These are phyloP conservation scores for Gracilaria caudata DNA, from an alignment of 23 red algal species.

Conservation along the genomic window DNA sequence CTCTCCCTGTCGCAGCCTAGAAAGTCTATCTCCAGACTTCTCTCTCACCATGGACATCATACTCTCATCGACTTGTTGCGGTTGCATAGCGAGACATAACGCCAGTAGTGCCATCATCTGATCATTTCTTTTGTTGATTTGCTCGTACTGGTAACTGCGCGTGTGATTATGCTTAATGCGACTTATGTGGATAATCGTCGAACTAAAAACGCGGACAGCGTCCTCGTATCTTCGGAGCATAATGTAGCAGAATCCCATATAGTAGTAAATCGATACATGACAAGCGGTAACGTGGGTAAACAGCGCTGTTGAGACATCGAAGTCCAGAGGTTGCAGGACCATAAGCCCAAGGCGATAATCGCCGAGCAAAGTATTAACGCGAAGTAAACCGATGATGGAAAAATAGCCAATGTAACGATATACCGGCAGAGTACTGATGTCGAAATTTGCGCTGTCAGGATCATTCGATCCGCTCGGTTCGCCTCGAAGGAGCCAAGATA, in stretches of 20 bases:
- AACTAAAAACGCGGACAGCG: constrained; percentile 80
- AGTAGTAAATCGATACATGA: constrained; percentile 97
- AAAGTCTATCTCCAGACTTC: constrained; percentile 81
- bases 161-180: constrained; percentile 96
- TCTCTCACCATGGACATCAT: constrained; percentile 82
- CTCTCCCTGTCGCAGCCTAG: constrained; percentile 88
- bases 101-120: constrained; percentile 95
- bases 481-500: constrained; percentile 81
- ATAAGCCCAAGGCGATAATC: constrained; percentile 95
- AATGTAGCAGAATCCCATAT: constrained; percentile 93
- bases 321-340: constrained; percentile 90
- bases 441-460: constrained; percentile 81
- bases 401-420: constrained; percentile 99
- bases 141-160: constrained; percentile 97
- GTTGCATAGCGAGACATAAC: constrained; percentile 74
- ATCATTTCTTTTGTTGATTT: constrained; percentile 97
- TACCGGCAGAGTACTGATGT: constrained; percentile 69
- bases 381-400: constrained; percentile 92
- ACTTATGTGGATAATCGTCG: constrained; percentile 80
- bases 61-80: constrained; percentile 90
- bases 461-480: constrained; percentile 78
- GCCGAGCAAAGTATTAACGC: constrained; percentile 86
- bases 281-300: constrained; percentile 98
- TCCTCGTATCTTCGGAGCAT: constrained; percentile 99
- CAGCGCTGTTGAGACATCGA: constrained; percentile 78